Conservation (phyloP, 306 rosid genomes). For the Datisca glomerata region DNA sequence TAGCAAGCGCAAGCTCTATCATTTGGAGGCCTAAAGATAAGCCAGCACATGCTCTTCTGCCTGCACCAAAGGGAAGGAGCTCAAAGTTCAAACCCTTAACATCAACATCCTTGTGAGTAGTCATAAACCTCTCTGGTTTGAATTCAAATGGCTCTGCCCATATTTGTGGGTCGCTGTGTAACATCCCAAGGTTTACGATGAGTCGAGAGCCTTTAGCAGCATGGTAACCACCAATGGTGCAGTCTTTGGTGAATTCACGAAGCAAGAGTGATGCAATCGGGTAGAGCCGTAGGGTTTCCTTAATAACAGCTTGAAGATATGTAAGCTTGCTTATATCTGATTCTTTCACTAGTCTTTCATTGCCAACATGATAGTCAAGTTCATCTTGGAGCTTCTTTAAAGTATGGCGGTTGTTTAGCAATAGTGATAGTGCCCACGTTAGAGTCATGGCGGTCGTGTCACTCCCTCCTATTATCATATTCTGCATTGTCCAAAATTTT, state of each 20-base stretch:
- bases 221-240: conserved; percentile 15
- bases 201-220: conserved; percentile 14
- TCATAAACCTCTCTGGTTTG: conserved; percentile 25
- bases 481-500: conserved; percentile 12
- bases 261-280: conserved; percentile 13
- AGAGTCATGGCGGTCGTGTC: conserved; percentile 22
- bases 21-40: conserved; percentile 17
- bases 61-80: conserved; percentile 24
- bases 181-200: conserved; percentile 12
- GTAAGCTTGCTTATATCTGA: conserved; percentile 15
- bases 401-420: conserved; percentile 13
- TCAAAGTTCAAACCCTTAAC: conserved; percentile 21
- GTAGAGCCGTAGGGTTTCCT: conserved; percentile 20
- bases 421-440: conserved; percentile 9
- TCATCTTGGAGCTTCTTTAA: conserved; percentile 19
- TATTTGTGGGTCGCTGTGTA: conserved; percentile 15
- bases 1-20: conserved; percentile 15
- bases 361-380: conserved; percentile 19
- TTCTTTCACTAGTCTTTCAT: conserved; percentile 17
- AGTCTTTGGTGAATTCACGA: conserved; percentile 13
- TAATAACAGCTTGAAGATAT: conserved; percentile 22
- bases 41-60: conserved; percentile 29
- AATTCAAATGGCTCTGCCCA: conserved; percentile 26
- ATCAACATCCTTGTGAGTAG: conserved; percentile 18
- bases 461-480: conserved; percentile 13